Evolutionary conservation across 768 basidiomycete genomes (phyloP), one percentile per base, ranked within the genome.

Genomic region (Mycena belliarum): DNA sequence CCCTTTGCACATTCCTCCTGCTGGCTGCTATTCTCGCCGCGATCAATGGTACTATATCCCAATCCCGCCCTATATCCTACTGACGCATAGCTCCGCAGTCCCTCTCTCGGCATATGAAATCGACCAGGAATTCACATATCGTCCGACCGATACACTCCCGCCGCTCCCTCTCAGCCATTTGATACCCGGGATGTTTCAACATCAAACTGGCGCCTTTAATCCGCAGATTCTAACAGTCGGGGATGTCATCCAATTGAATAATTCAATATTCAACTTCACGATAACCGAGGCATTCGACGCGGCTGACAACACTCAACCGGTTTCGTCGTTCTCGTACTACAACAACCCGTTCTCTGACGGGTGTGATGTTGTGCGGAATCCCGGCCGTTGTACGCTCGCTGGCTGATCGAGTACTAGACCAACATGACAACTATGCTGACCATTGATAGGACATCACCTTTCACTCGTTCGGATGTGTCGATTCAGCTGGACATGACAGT

Each of bases 331-430:
- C 9, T 40, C 38, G 4, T 50, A 50, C 29, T 51, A 42, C 21
- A 51, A 51, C 24, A 51, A 51, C 33, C 50, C 50, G 3, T 51
- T 51, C 18, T 51, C 50, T 15, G 23, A 24, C n/a, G 24, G 33
- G 20, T 52, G 51, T 35, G 51, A 52, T 12, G 20, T 52, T 35
- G 42, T 52, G 25, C 11, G 41, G 14, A n/a, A 9, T 10, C 4
- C 18, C 33, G 23, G 2, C 20, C 3, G 2, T 0, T 29, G 9
- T 1, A 28, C 21, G 32, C 18, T 18, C 20, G 4, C 14, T 12
- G 20, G 16, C 43, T 44, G 24, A 44, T 44, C 4, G 20, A 10
- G 24, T 1, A 16, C 20, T 12, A 51, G 50, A 43, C 14, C 4
- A 21, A 43, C 6, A 29, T 51, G 40, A 43, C 40, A 14, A 29